A percentile compares a stretch with the other conserved stretches of the same genome.
These are phyloP conservation scores for Leccinum pellstonianum DNA, from an alignment of 768 basidiomycete species.

Conservation along the genomic window DNA sequence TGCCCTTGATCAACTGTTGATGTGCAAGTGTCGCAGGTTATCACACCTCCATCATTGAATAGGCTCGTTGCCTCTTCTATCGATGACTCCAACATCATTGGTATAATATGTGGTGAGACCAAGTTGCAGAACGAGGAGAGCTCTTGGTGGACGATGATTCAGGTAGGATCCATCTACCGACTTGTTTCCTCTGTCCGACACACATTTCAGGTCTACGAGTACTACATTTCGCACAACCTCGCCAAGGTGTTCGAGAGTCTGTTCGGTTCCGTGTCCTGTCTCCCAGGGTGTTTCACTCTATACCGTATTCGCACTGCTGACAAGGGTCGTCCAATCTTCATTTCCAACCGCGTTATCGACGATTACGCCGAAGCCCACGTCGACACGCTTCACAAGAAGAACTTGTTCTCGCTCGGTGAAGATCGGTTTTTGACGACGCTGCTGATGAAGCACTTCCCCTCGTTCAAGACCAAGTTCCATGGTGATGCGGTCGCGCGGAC, in stretches of 20 bases:
- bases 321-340: slow-evolving; percentile 69
- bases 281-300: slow-evolving; percentile 74
- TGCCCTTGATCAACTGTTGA: slow-evolving; percentile 13
- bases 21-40: slow-evolving; percentile 40
- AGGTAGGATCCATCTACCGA: slow-evolving; percentile 36
- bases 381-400: slow-evolving; percentile 73
- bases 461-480: slow-evolving; percentile 68
- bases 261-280: slow-evolving; percentile 69
- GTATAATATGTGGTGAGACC: slow-evolving; percentile 70
- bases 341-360: slow-evolving; percentile 68
- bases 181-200: slow-evolving; percentile 4
- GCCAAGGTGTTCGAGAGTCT: slow-evolving; percentile 69
- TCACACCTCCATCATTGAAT: slow-evolving; percentile 65
- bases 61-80: slow-evolving; percentile 61
- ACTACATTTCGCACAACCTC: slow-evolving; percentile 66
- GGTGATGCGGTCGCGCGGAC: slow-evolving; percentile 63
- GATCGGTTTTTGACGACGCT: slow-evolving; percentile 71
- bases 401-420: slow-evolving; percentile 65
- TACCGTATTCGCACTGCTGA: slow-evolving; percentile 71
- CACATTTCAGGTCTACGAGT: slow-evolving; percentile 56
- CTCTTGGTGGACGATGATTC: slow-evolving; percentile 80
- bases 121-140: slow-evolving; percentile 65
- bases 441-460: slow-evolving; percentile 68
- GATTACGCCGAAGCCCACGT: slow-evolving; percentile 66
- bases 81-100: slow-evolving; percentile 62